Percentiles rank a stretch among this genome's conserved stretches.
phyloP scores from a whole-genome alignment of 192 early-diverging fungal genomes.

The Podila horticola region DNA sequence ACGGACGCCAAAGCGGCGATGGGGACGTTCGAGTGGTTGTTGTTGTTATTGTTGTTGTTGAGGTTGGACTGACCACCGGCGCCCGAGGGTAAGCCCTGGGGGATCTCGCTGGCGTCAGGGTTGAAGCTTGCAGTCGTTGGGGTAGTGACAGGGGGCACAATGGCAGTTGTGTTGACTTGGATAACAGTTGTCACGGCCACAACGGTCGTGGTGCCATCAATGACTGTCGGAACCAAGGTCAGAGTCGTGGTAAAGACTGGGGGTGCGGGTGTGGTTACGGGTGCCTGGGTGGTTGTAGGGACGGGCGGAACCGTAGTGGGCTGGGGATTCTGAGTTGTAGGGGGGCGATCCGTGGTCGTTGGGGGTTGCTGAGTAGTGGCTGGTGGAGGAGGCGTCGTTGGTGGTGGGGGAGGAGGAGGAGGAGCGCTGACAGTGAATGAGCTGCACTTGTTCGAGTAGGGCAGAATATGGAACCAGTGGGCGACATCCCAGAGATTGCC shows the following conservation, averaged over 20 bases:
- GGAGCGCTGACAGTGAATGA: conserved; percentile 5
- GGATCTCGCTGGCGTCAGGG: conserved; percentile 5
- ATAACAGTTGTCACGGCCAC: conserved; percentile 6
- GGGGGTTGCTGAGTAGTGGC: not conserved
- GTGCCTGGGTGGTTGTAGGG: not conserved
- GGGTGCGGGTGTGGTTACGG: not conserved
- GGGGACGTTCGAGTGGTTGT: conserved; percentile 18
- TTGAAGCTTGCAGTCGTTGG: no score
- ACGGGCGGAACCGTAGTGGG: conserved; percentile 2
- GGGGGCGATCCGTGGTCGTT: not conserved
- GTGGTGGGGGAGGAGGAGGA: not conserved
- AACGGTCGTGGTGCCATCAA: conserved; percentile 27
- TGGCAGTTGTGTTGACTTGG: not conserved
- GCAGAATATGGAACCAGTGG: not conserved
- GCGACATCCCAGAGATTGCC: conserved; percentile 17
- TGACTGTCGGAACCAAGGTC: conserved; percentile 23
- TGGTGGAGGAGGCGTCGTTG: conserved; percentile 5
- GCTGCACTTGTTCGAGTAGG: conserved; percentile 10
- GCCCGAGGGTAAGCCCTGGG: not conserved
- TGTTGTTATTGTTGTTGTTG: not conserved
- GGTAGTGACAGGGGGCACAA: not conserved
- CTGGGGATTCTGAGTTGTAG: conserved; percentile 5
- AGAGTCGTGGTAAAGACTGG: conserved; percentile 10
- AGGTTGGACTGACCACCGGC: conserved; percentile 1
- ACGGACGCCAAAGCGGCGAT: conserved; percentile 21